Base-by-base conservation (phyloP, 1,139 yeast species). In the Magnusiomyces ingens region DNA sequence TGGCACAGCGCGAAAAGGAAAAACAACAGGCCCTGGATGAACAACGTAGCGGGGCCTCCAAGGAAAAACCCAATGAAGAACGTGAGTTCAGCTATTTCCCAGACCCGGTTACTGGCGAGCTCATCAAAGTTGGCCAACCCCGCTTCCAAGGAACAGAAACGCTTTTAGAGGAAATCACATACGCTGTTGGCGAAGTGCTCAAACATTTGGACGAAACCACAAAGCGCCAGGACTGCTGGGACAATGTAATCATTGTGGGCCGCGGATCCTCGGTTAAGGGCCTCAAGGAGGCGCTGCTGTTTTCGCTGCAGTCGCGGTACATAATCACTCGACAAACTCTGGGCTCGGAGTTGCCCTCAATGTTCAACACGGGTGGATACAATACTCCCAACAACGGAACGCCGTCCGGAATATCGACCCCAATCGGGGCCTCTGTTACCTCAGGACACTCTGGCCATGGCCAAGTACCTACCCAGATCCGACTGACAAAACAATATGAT, bases 181-280 rank as follows among this genome's bases (percentile, higher is more conserved):
- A 71, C 38, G 78, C 78, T 6, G 78, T 87, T 2, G 81, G 81
- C 55, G 71, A 73, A 36, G 73, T 81, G 0, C 71, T 89, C 55
- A 64, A 69, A 17, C 74, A 75, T 54, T 74, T 89, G 37, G 84
- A 84, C 36, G 94, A 87, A 61, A 71, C 83, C 41, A 79, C 77
- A 59, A 84, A 83, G 65, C 79, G 94, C 59, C 95, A 86, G 68
- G 93, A 85, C 54, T 81, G 93, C 62, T 93, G 89, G 81, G 95
- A 90, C 62, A 89, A 88, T 68, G 72, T 93, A 55, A 79, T 91
- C 19, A 70, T 91, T 52, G 78, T 83, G 44, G 99, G 99, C 1
- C 79, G 84, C 18, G 86, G 96, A 0, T 76, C 84, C 51, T 76
- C 78, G 46, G 84, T 91, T 51, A 78, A 78, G 37, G 98, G 98